Percentiles rank a stretch among this genome's conserved stretches.
phyloP scores from a whole-genome alignment of 768 basidiomycete genomes.

The Asterophora parasitica region DNA sequence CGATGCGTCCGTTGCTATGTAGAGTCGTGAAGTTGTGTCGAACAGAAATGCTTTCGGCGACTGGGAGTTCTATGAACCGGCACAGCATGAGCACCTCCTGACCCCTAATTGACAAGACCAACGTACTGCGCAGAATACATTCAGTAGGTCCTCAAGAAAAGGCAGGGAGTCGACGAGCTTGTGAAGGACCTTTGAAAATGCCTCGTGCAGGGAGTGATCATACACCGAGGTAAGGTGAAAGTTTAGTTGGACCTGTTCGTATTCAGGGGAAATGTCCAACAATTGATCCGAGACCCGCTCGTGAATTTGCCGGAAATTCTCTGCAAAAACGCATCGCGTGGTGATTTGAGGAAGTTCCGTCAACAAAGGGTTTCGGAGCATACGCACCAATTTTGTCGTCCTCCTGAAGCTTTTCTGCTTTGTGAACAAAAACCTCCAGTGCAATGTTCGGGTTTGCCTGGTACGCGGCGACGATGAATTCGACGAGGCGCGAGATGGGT shows the following conservation, averaged over 20 bases:
- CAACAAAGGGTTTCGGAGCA: constrained; percentile 16
- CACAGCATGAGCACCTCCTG: constrained; percentile 3
- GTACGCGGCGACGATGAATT: constrained; percentile 75
- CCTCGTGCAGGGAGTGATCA: constrained; percentile 88
- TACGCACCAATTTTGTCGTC: constrained; percentile 80
- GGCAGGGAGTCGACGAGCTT: constrained; percentile 82
- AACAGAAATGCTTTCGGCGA: constrained; percentile 94
- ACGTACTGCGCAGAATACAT: constrained; percentile 76
- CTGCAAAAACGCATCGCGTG: constrained; percentile 32
- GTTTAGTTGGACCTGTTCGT: constrained; percentile 73
- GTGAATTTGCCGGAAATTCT: constrained; percentile 89
- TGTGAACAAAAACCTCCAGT: constrained; percentile 93
- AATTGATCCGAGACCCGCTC: constrained; percentile 82
- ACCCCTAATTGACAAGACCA: background rate
- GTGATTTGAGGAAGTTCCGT: background rate
- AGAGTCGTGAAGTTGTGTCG: constrained; percentile 77
- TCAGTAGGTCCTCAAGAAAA: constrained; percentile 81
- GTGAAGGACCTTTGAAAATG: constrained; percentile 86
- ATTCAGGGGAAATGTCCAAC: constrained; percentile 68
- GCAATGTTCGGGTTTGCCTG: constrained; percentile 70
- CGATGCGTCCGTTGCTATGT: constrained; percentile 91
- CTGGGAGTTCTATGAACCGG: constrained; percentile 67
- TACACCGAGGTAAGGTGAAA: constrained; percentile 93
- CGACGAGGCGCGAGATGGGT: constrained; percentile 75
- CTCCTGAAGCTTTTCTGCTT: constrained; percentile 86